Evolutionary conservation across 73 alveolate species (phyloP).

Genomic region (Paramecium biaurelia): DNA sequence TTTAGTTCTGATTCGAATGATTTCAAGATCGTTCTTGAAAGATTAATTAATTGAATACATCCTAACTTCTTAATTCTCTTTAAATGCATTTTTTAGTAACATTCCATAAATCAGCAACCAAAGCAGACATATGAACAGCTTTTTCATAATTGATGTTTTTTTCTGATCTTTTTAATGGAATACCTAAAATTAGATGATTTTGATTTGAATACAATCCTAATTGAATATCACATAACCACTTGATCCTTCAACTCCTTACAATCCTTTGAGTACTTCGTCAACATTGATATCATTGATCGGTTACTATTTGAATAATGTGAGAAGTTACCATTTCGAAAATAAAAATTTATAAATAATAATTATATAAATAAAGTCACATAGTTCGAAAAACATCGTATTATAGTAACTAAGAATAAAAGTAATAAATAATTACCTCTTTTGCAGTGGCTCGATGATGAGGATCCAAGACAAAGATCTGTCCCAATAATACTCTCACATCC

Average conservation of each 20-base stretch:
- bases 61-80: conserved; percentile 58
- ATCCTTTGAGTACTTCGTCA: conserved; percentile 33
- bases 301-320: background rate
- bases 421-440: background rate
- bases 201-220: background rate
- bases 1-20: conserved; percentile 56
- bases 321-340: background rate
- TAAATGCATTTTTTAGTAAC: conserved; percentile 51
- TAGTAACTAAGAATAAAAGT: conserved; percentile 7
- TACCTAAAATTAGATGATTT: background rate
- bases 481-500: background rate
- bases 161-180: conserved; percentile 58
- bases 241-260: conserved; percentile 50
- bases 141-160: conserved; percentile 55
- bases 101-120: conserved; percentile 63
- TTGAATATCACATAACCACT: conserved; percentile 61
- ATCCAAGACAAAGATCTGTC: background rate
- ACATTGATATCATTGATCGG: conserved; percentile 51
- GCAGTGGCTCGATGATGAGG: conserved; percentile 36
- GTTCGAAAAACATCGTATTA: conserved; percentile 3
- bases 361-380: background rate
- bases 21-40: conserved; percentile 50
- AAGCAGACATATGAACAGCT: conserved; percentile 57
- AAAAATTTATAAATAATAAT: background rate
- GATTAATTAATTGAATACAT: background rate